Evolutionary conservation across 106 monocot species (phyloP).

Genomic region (Phalaenopsis aphrodite): DNA sequence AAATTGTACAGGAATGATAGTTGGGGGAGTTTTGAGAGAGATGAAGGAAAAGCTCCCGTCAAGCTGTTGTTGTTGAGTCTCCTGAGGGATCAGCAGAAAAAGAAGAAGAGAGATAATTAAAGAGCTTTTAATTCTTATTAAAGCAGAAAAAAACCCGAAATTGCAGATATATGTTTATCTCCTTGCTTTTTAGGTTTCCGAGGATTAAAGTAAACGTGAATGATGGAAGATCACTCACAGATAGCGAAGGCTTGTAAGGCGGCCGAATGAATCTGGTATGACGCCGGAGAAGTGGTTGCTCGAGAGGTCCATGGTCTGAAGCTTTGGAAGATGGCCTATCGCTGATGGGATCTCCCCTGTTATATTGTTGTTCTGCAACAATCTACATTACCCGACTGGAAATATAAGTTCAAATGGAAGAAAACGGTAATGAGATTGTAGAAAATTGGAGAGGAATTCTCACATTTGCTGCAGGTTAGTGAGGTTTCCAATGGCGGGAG

Average conservation of each 20-base stretch:
- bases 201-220: background rate
- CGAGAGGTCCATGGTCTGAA: slow-evolving; percentile 89
- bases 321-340: slow-evolving; percentile 66
- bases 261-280: slow-evolving; percentile 60
- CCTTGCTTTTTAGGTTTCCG: background rate
- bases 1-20: slow-evolving; percentile 72
- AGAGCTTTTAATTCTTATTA: background rate
- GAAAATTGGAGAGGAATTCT: slow-evolving; percentile 7
- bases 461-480: slow-evolving; percentile 95
- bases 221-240: slow-evolving; percentile 36
- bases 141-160: background rate
- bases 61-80: slow-evolving; percentile 97
- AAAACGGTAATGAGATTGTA: background rate
- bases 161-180: background rate
- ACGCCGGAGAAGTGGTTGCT: slow-evolving; percentile 68
- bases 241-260: slow-evolving; percentile 63
- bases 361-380: slow-evolving; percentile 92
- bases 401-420: background rate
- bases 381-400: slow-evolving; percentile 14
- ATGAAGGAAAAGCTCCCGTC: slow-evolving; percentile 57
- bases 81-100: slow-evolving; percentile 27
- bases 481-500: slow-evolving; percentile 65
- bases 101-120: background rate
- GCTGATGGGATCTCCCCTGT: slow-evolving; percentile 68
- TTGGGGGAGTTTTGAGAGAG: slow-evolving; percentile 62